Base-by-base conservation (phyloP, 345 rosid genomes). In the Eucalyptus tenuipes region DNA sequence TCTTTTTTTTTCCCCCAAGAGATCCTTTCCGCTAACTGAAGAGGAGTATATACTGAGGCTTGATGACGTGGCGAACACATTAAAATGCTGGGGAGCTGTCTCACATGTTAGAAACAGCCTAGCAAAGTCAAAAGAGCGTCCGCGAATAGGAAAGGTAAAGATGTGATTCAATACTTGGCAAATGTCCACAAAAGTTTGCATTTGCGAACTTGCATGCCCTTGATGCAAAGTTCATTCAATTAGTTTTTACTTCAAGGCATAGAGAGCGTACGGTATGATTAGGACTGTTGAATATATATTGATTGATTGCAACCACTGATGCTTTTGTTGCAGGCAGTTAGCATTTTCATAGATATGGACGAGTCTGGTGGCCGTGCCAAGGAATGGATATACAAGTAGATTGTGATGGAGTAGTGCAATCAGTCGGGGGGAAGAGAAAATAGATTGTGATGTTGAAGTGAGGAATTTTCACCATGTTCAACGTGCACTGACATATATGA, bases 311-410 rank as follows among this genome's bases (percentile, higher is more conserved):
- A 53, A 44, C 66, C 53, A 33, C 29, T 86, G 22, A 86, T 80
- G 44, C 52, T 87, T 89, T 52, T 91, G 47, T 11, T 89, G 90
- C 96, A 96, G 99, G 99, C 99, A n/a, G 99, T 97, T 2, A 96
- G 99, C 98, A 96, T 97, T 87, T 97, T 96, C 87, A 97, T 96
- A 86, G 99, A 97, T 91, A 96, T 96, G 99, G 98, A 97, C 86
- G 97, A 95, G 31, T 91, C 98, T 10, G 98, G 98, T 86, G 99
- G 98, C 44, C 97, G 98, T 33, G 96, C 99, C 88, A 96, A 95
- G 82, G 99, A 97, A 95, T 96, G 98, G 99, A 97, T 96, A 90
- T 97, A 96, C 96, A 95, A 95, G 93, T 97, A 96, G 91, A 89
- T 50, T 27, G 59, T 33, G 52, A 24, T 24, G 37, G 53, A 45